Evolutionary conservation across 2,329 filamentous ascomycete species (phyloP), one percentile per base, ranked within the genome.

Genomic region (Pseudogymnoascus verrucosus): DNA sequence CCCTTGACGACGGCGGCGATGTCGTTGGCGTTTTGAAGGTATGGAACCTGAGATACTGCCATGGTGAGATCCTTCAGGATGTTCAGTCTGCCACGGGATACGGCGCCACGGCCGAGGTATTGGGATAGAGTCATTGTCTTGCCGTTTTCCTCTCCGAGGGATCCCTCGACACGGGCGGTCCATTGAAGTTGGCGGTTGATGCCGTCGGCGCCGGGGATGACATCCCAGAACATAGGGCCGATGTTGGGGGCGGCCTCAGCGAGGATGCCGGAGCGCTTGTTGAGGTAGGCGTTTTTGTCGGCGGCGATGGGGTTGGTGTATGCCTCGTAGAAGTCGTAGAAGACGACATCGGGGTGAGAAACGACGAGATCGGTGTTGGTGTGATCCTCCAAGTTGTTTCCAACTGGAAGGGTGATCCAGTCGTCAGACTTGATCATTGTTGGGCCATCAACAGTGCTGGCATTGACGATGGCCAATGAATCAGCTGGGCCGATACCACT

Each of bases 231-330:
- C 74, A 86, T 78, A 21, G 85, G 81, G 0, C 84, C 84, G 63
- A 89, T 86, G 73, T 88, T 87, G 21, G 86, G 85, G 1, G 85
- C 84, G 23, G 85, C 84, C 71, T 87, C 84, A 1, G 86, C 79
- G 14, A 89, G 78, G 57, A 88, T 84, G 26, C 86, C 86, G 28
- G 78, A 80, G 63, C 84, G 80, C 73, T 71, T 72, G 75, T 72
- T 77, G 26, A 83, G 74, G 64, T 84, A 84, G 37, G 70, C 66
- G 23, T 71, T 66, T 63, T 73, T 73, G 69, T 84, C 82, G 1
- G 74, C 71, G 1, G 65, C 67, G 65, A 77, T 80, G 1, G 80
- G 80, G 59, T 70, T 71, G 68, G 81, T 67, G 73, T 77, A 89
- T 1, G 85, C 85, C 63, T 74, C 76, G 71, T 87, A 88, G 67